Conservation (phyloP, 306 rosid genomes). For the Quercus glauca region DNA sequence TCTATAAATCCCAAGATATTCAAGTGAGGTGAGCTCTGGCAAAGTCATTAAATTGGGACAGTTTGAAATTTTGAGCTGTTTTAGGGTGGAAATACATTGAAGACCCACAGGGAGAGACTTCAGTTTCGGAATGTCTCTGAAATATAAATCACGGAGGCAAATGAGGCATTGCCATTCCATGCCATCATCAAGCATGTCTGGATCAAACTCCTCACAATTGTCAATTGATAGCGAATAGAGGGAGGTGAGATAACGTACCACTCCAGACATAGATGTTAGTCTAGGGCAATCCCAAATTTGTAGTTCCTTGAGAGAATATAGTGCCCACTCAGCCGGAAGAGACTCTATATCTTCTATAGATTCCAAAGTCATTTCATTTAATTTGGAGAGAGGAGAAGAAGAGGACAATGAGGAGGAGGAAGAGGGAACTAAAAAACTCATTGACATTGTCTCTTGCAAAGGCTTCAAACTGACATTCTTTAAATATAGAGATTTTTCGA, state of each 20-base stretch:
- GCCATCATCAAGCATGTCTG: background rate
- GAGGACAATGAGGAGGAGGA: background rate
- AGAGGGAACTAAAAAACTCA: too few species aligned
- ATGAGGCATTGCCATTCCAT: background rate
- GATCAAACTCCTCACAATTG: accelerated
- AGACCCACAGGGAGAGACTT: too few species aligned
- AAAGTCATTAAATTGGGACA: too few species aligned
- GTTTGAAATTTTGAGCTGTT: too few species aligned
- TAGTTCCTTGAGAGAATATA: background rate
- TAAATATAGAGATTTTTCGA: background rate
- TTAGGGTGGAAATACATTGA: too few species aligned
- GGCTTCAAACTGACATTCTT: background rate
- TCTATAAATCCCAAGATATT: too few species aligned
- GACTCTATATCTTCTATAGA: background rate
- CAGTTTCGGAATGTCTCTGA: too few species aligned
- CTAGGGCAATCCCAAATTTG: accelerated
- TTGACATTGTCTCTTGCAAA: background rate
- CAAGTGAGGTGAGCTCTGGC: too few species aligned
- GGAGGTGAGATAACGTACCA: too few species aligned
- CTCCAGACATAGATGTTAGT: too few species aligned
- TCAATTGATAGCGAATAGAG: accelerated
- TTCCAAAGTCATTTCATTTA: accelerated
- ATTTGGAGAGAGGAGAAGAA: background rate
- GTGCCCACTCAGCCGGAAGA: background rate
- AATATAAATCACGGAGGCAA: too few species aligned